Evolutionary conservation across 164 flowering plant genomes (phyloP).

Genomic region (Chimonanthus praecox): DNA sequence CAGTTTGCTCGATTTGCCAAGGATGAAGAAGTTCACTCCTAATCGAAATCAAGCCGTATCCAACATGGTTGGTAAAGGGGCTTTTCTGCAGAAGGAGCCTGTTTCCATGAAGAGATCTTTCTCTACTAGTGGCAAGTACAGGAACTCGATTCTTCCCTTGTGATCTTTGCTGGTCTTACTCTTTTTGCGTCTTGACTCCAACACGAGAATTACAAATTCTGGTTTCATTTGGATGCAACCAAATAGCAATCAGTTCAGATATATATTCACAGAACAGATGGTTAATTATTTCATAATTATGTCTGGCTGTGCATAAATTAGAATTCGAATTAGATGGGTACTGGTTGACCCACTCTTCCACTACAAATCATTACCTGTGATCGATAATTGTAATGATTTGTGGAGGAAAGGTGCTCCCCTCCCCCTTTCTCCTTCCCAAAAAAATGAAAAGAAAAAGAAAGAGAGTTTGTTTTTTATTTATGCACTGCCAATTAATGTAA

Average conservation of each 20-base stretch:
- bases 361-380: too few species aligned
- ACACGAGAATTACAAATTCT: conserved; percentile 3
- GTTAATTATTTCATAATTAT: neutral
- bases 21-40: conserved; percentile 3
- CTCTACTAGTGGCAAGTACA: conserved; percentile 39
- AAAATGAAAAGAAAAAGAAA: neutral
- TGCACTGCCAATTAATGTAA: neutral
- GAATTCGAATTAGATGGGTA: neutral
- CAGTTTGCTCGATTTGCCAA: neutral
- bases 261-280: neutral
- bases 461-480: neutral
- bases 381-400: too few species aligned
- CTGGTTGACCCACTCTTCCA: neutral
- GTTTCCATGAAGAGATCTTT: conserved; percentile 47
- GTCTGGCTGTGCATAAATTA: neutral
- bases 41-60: conserved; percentile 22
- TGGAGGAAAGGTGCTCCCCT: neutral
- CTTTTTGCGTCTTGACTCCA: neutral
- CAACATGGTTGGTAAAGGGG: conserved; percentile 26
- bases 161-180: conserved; percentile 11
- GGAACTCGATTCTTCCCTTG: conserved; percentile 34
- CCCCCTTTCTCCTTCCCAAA: neutral
- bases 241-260: neutral
- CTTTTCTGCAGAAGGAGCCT: conserved; percentile 24
- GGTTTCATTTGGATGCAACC: neutral